These are phyloP conservation scores for Plenodomus lindquistii DNA, from an alignment of 2,329 filamentous ascomycete genomes.

Conservation along the genomic window DNA sequence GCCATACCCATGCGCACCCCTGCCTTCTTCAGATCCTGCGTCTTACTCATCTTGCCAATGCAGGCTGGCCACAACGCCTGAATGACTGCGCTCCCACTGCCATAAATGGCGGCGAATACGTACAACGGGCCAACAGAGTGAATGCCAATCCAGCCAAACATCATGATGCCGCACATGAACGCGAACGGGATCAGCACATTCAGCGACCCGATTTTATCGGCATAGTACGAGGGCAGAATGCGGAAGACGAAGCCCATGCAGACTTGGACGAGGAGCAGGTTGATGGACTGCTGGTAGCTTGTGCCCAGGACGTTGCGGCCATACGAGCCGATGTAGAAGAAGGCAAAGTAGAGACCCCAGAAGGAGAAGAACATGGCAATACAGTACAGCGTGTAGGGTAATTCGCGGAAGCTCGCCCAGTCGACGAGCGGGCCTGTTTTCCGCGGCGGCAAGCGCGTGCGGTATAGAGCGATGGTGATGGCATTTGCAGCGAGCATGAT, in stretches of 20 bases:
- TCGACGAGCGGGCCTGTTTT: constrained; percentile 49
- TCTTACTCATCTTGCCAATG: constrained; percentile 37
- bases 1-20: constrained; percentile 44
- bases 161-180: constrained; percentile 52
- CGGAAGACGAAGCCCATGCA: constrained; percentile 54
- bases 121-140: constrained; percentile 29
- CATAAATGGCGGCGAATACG: constrained; percentile 37
- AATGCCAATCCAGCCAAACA: constrained; percentile 40
- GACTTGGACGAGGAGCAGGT: constrained; percentile 59
- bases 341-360: constrained; percentile 49
- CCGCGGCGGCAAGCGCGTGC: constrained; percentile 46
- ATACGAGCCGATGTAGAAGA: constrained; percentile 51
- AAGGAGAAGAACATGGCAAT: constrained; percentile 42
- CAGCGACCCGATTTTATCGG: constrained; percentile 49
- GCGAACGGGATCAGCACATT: constrained; percentile 54
- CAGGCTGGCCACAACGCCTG: constrained; percentile 36
- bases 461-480: constrained; percentile 40
- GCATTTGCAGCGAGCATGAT: constrained; percentile 55
- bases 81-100: constrained; percentile 32
- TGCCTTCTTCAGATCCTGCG: constrained; percentile 36
- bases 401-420: constrained; percentile 47
- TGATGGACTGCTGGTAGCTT: constrained; percentile 55
- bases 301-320: constrained; percentile 52
- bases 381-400: constrained; percentile 45
- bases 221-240: constrained; percentile 51